A percentile compares a stretch with the other conserved stretches of the same genome.
These are phyloP conservation scores for Didymella lethalis DNA, from an alignment of 2,329 filamentous ascomycete genomes.

Conservation along the genomic window DNA sequence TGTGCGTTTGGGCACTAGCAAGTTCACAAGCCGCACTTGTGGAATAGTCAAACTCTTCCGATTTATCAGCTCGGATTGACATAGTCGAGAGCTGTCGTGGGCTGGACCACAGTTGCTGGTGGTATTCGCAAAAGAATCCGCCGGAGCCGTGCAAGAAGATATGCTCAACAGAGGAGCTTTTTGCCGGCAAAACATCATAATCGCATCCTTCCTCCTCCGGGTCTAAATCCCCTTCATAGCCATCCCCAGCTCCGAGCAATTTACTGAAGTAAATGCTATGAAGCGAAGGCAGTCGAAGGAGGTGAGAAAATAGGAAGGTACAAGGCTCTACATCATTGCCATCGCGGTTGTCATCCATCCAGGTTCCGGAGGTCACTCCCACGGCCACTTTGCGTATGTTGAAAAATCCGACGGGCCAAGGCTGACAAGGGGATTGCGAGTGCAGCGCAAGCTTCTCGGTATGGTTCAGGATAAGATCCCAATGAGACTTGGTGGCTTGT, in stretches of 20 bases:
- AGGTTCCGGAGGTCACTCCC: neutral
- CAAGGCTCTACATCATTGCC: neutral
- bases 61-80: neutral
- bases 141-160: neutral
- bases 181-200: neutral
- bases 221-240: neutral
- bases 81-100: neutral
- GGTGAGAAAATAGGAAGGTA: neutral
- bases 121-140: neutral
- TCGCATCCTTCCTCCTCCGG: neutral
- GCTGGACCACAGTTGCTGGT: neutral
- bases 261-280: neutral
- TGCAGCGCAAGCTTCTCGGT: neutral
- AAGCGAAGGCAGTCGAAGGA: neutral
- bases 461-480: neutral
- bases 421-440: neutral
- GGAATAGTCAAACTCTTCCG: neutral
- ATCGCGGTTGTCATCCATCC: neutral
- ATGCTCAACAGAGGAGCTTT: neutral
- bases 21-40: neutral
- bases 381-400: neutral
- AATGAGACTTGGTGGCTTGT: neutral
- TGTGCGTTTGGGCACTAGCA: neutral
- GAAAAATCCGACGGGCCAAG: neutral
- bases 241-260: neutral